Evolutionary conservation across 176 grass and related monocot species (phyloP).

Genomic region (Rhipidocladum racemiflorum): DNA sequence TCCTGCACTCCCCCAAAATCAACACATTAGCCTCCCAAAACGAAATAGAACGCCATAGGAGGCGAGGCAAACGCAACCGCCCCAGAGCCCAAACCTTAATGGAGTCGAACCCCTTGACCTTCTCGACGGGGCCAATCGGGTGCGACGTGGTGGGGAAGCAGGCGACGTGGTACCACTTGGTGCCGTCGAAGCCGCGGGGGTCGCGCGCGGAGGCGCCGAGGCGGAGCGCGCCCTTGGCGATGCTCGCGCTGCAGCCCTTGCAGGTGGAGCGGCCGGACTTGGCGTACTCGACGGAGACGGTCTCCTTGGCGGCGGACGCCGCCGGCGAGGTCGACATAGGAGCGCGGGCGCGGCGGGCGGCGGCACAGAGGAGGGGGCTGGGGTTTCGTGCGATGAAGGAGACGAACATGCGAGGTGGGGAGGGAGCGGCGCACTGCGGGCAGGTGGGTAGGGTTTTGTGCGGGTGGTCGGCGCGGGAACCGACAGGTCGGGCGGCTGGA

Average conservation of each 20-base stretch:
- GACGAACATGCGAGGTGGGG: slow-evolving; percentile 6
- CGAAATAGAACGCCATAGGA: not conserved
- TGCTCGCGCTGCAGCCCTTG: slow-evolving; percentile 60
- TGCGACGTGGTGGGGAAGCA: slow-evolving; percentile 56
- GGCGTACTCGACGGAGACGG: slow-evolving; percentile 62
- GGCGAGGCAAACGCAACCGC: not conserved
- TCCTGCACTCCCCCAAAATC: slow-evolving; percentile 41
- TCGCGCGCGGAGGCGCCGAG: slow-evolving; percentile 44
- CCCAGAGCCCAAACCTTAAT: slow-evolving; percentile 53
- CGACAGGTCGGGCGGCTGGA: not conserved
- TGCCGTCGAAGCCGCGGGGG: slow-evolving; percentile 56
- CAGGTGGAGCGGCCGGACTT: slow-evolving; percentile 71
- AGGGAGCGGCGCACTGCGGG: not conserved
- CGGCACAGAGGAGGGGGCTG: slow-evolving; percentile 1
- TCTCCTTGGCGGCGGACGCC: slow-evolving; percentile 29
- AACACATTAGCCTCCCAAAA: not conserved
- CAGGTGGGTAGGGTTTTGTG: slow-evolving; percentile 37
- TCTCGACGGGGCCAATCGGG: slow-evolving; percentile 44
- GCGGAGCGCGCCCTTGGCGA: slow-evolving; percentile 55
- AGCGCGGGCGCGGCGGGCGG: not conserved
- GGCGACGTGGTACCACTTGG: slow-evolving; percentile 69
- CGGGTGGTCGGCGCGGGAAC: slow-evolving; percentile 4
- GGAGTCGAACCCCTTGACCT: slow-evolving; percentile 56
- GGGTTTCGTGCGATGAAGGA: slow-evolving; percentile 26
- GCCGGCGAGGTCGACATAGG: slow-evolving; percentile 25